Base-by-base conservation (phyloP, 805 yeast species). In the Myxozyma nipponensis region DNA sequence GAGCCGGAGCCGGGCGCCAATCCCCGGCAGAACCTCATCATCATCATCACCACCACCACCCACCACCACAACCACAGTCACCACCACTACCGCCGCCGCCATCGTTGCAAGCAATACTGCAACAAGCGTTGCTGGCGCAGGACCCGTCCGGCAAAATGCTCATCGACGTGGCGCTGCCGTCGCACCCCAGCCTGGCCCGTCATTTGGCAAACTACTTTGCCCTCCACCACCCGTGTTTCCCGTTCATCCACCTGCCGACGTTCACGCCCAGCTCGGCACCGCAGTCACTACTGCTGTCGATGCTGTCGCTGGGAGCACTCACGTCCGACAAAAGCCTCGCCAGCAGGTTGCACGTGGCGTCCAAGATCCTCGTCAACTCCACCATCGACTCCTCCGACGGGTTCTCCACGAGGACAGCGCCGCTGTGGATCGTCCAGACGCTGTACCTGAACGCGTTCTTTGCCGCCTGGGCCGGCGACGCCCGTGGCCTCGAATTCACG, bases 251-350 rank as follows among this genome's bases (percentile, higher is more conserved):
- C 46, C 52, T 58, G 3, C 66, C 63, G 23, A 57, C 68, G 4
- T 68, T 68, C 49, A 56, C 63, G 26, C 66, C 68, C 1, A 51
- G 54, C 23, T 49, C 55, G 1, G 57, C 62, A 2, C 60, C 69
- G 6, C 67, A 66, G 13, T 59, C 66, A 7, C 58, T 68, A 2
- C 48, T 68, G 22, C 62, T 64, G 23, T 62, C 69, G 1, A 60
- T 67, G 6, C 62, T 69, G 44, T 60, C 70, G 3, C 56, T 68
- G 32, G 71, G 71, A 6, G 69, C 71, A 0, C 53, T 61, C 15
- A 47, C 64, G 10, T 59, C 65, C 44, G 59, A 54, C 21, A 50
- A 52, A 9, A 57, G 60, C 32, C 57, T 60, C 40, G 67, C 67
- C 30, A 49, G 55, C 6, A 51, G 59, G 6, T 57, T 65, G 18